Evolutionary conservation across 2,329 filamentous ascomycete genomes (phyloP).

Genomic region (Podosphaera fusca): DNA sequence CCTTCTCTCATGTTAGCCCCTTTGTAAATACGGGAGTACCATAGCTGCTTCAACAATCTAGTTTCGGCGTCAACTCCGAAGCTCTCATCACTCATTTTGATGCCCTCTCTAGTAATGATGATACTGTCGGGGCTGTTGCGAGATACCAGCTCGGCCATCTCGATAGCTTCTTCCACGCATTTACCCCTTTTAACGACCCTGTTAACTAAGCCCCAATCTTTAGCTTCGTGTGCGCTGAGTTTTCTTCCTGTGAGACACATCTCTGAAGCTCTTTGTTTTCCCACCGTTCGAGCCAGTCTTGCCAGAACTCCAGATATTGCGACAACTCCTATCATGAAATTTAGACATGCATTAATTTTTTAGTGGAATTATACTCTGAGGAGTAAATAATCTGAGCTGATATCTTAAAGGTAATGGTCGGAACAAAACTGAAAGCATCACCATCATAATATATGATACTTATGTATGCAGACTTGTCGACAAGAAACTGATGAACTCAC

Average conservation of each 20-base stretch:
- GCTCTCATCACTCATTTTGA: conserved; percentile 51
- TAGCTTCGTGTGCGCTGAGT: conserved; percentile 34
- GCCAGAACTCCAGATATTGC: conserved; percentile 49
- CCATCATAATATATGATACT: no score
- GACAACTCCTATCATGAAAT: conserved; percentile 26
- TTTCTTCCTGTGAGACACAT: conserved; percentile 41
- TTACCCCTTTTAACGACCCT: conserved; percentile 27
- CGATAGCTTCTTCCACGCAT: conserved; percentile 34
- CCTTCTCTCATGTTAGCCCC: conserved; percentile 58
- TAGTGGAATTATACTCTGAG: no score
- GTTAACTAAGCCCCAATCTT: conserved; percentile 48
- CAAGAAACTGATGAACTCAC: no score
- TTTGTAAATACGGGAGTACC: conserved; percentile 34
- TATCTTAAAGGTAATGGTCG: no score
- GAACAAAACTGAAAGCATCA: no score
- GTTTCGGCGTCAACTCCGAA: conserved; percentile 38
- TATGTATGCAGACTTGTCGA: no score
- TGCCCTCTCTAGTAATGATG: conserved; percentile 46
- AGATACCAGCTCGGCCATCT: conserved; percentile 36
- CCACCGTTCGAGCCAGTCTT: conserved; percentile 40
- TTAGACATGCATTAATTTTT: no score
- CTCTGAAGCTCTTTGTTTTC: conserved; percentile 45
- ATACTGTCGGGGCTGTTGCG: conserved; percentile 52
- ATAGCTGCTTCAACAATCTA: conserved; percentile 25
- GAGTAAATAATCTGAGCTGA: no score